Evolutionary conservation across 108 stramenopile species (phyloP).

Genomic region (Poteriospumella lacustris): DNA sequence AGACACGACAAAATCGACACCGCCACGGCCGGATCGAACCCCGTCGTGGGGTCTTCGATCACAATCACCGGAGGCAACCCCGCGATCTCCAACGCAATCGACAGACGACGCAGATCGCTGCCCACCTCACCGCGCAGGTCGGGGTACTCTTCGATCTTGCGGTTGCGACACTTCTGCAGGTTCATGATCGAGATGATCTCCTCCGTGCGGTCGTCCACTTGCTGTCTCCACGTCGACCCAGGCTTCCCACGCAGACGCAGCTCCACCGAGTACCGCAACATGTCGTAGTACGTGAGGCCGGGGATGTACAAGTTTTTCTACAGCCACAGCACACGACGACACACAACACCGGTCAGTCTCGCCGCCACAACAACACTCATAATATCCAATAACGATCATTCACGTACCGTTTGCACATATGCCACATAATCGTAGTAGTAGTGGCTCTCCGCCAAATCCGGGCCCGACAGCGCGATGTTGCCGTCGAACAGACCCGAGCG

Average conservation of each 20-base stretch:
- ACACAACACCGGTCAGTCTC: too few relatives aligned
- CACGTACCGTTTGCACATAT: not conserved
- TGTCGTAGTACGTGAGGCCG: conserved; percentile 6
- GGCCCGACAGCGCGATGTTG: not conserved
- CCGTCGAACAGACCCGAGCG: not conserved
- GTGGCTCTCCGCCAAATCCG: not conserved
- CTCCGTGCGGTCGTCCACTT: not conserved
- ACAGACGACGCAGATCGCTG: conserved; percentile 17
- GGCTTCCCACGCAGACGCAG: not conserved
- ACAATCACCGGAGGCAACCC: conserved; percentile 18
- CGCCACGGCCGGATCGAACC: not conserved
- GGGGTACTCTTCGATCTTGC: not conserved
- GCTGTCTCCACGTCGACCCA: not conserved
- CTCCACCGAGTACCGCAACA: not conserved
- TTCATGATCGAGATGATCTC: not conserved
- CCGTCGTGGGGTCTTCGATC: conserved; percentile 11
- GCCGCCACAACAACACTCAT: not conserved
- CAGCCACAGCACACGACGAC: not conserved
- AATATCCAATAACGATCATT: not conserved
- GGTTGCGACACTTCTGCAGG: not conserved
- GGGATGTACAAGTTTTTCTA: not conserved
- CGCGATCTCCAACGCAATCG: not conserved
- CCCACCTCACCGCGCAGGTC: not conserved
- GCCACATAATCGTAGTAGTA: conserved; percentile 15
- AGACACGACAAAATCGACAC: not conserved